Conservation (phyloP, 2,329 filamentous ascomycete genomes). For the Aureobasidium sp. region DNA sequence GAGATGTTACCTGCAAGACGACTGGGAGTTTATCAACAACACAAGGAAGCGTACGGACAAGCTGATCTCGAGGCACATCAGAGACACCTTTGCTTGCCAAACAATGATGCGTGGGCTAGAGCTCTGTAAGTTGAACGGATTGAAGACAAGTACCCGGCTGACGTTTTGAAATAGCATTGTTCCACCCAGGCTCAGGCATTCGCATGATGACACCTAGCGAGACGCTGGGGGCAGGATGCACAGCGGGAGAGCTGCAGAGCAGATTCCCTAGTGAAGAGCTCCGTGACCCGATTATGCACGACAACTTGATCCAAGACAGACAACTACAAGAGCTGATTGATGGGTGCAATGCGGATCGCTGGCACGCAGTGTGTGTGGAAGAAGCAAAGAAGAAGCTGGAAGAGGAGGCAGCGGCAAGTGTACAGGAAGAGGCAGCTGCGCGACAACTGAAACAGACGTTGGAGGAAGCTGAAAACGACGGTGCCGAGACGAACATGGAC, state of each 20-base stretch:
- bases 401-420: constrained; percentile 20
- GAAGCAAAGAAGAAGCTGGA: constrained; percentile 34
- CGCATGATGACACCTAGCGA: constrained; percentile 24
- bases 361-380: constrained; percentile 46
- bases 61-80: constrained; percentile 56
- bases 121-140: constrained; percentile 47
- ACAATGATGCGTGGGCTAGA: constrained; percentile 53
- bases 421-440: constrained; percentile 8
- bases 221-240: constrained; percentile 48
- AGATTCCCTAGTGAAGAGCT: constrained; percentile 50
- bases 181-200: constrained; percentile 19
- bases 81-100: constrained; percentile 28
- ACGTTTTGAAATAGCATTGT: constrained; percentile 13
- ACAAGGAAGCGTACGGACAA: constrained; percentile 67
- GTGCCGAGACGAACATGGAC: constrained; percentile 13
- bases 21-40: constrained; percentile 76
- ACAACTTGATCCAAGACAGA: constrained; percentile 67
- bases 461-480: constrained; percentile 11
- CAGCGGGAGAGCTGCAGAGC: constrained; percentile 52
- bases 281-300: constrained; percentile 60
- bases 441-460: constrained; percentile 6
- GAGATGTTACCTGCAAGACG: constrained; percentile 72
- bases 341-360: constrained; percentile 62
- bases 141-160: constrained; percentile 17
- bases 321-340: constrained; percentile 58